These are phyloP conservation scores for Camelina neglecta DNA, from an alignment of 345 rosid species.

Conservation along the genomic window DNA sequence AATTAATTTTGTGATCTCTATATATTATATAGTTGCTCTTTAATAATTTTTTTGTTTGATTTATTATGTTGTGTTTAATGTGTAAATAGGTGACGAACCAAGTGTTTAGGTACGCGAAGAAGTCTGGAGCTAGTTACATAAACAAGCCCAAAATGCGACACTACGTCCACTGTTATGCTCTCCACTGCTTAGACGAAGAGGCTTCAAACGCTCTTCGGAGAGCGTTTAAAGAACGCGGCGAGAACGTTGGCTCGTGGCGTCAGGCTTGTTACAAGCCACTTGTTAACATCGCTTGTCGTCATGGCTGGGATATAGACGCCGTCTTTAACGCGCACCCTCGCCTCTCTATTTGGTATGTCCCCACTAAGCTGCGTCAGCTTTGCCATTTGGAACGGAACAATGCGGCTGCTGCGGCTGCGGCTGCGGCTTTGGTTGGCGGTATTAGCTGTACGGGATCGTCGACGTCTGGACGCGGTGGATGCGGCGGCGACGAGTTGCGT, in stretches of 20 bases:
- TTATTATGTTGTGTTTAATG: neutral
- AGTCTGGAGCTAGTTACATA: slow-evolving; percentile 92
- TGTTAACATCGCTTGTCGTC: slow-evolving; percentile 77
- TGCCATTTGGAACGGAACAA: slow-evolving; percentile 78
- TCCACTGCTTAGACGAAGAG: slow-evolving; percentile 91
- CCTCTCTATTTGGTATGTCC: slow-evolving; percentile 94
- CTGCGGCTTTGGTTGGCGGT: slow-evolving; percentile 51
- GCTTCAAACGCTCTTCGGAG: slow-evolving; percentile 77
- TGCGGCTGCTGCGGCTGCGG: slow-evolving; percentile 55
- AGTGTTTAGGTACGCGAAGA: slow-evolving; percentile 93
- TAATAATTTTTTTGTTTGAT: neutral
- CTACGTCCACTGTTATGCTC: slow-evolving; percentile 96
- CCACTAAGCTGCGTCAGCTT: slow-evolving; percentile 94
- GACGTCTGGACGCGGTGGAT: slow-evolving; percentile 35
- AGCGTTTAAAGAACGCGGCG: slow-evolving; percentile 89
- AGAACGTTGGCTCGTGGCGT: slow-evolving; percentile 97
- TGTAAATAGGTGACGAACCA: slow-evolving; percentile 83
- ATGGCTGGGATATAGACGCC: slow-evolving; percentile 96
- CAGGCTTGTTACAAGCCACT: slow-evolving; percentile 97
- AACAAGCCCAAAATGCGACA: slow-evolving; percentile 99
- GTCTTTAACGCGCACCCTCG: slow-evolving; percentile 90
- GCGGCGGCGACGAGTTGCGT: slow-evolving; percentile 18
- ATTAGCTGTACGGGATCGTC: slow-evolving; percentile 33
- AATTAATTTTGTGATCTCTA: too few relatives aligned
- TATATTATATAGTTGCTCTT: too few relatives aligned